phyloP scores from a whole-genome alignment of 805 yeast species.

The Ogataea trehaloabstinens region DNA sequence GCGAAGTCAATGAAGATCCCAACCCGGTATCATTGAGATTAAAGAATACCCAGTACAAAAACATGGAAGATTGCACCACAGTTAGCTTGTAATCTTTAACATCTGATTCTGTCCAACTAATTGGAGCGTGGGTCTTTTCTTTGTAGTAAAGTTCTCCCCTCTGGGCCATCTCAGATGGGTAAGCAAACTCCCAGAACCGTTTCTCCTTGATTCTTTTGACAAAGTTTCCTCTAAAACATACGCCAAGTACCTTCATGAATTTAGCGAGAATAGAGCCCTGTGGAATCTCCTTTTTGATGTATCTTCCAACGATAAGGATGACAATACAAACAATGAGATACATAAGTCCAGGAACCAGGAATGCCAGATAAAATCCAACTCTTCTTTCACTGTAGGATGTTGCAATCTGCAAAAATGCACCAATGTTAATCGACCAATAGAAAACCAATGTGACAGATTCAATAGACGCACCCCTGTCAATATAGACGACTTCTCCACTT shows the following conservation, averaged over 20 bases:
- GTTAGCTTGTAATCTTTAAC: constrained; percentile 46
- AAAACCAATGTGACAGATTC: constrained; percentile 42
- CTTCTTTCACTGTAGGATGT: constrained; percentile 50
- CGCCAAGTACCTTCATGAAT: constrained; percentile 38
- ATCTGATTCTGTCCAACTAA: constrained; percentile 41
- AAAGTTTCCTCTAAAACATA: constrained; percentile 43
- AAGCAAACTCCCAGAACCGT: constrained; percentile 49
- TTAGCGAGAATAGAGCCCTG: constrained; percentile 48
- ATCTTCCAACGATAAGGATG: constrained; percentile 35
- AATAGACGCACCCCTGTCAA: constrained; percentile 44
- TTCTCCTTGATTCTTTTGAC: constrained; percentile 38
- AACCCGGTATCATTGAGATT: constrained; percentile 47
- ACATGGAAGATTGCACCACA: constrained; percentile 43
- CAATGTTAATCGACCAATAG: constrained; percentile 56
- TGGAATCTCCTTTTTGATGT: constrained; percentile 34
- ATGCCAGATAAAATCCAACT: constrained; percentile 56
- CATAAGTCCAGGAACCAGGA: constrained; percentile 53
- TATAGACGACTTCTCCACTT: constrained; percentile 64
- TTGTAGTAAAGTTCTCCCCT: constrained; percentile 39
- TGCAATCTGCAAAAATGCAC: constrained; percentile 52
- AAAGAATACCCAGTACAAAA: constrained; percentile 39
- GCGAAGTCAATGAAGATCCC: constrained; percentile 47
- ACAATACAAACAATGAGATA: constrained; percentile 52
- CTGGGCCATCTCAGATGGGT: constrained; percentile 41
- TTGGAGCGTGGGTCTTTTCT: constrained; percentile 32